phyloP scores from a whole-genome alignment of 768 basidiomycete species.

The Glaciozyma antarctica region DNA sequence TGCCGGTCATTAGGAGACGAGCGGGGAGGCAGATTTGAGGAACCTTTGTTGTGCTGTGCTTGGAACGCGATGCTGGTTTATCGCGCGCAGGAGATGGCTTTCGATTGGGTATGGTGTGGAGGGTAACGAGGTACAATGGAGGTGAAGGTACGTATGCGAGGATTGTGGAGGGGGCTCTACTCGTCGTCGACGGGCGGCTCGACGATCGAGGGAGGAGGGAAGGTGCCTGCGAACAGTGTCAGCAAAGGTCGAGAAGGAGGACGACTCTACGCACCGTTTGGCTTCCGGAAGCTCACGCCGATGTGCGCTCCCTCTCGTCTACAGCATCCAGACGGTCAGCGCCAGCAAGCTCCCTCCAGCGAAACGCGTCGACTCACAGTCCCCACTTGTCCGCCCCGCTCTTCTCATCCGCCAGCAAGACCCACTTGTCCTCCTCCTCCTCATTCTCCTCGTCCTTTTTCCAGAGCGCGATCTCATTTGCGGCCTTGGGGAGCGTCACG shows the following conservation, averaged over 20 bases:
- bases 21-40: too few species aligned
- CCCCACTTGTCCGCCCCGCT: conserved; percentile 25
- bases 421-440: conserved; percentile 17
- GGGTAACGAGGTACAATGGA: too few species aligned
- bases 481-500: neutral
- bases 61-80: too few species aligned
- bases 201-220: conserved; percentile 11
- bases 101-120: too few species aligned
- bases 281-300: conserved; percentile 19
- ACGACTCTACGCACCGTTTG: neutral
- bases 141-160: too few species aligned
- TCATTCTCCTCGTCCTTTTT: neutral
- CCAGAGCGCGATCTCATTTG: conserved; percentile 26
- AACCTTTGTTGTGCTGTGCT: too few species aligned
- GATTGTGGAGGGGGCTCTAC: neutral
- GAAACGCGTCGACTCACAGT: conserved; percentile 12
- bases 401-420: conserved; percentile 22
- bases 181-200: conserved; percentile 19
- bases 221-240: conserved; percentile 1
- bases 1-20: too few species aligned
- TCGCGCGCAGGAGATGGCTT: too few species aligned
- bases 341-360: too few species aligned
- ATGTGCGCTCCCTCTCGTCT: conserved; percentile 21
- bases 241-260: neutral
- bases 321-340: neutral